These are phyloP conservation scores for Cylindrotheca closterium DNA, from an alignment of 108 stramenopile genomes.

Conservation along the genomic window DNA sequence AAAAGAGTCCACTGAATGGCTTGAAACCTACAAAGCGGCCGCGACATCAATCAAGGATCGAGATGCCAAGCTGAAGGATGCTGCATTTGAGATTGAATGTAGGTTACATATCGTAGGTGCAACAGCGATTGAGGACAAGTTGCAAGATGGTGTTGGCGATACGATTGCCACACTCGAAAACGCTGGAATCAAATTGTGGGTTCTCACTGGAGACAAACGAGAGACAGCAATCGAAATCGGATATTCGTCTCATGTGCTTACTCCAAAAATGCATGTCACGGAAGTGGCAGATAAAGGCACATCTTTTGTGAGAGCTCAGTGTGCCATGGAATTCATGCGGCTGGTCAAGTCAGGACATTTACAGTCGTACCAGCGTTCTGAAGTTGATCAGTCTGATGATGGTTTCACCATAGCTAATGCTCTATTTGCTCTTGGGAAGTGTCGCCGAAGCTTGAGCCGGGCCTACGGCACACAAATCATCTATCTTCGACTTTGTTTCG, in stretches of 20 bases:
- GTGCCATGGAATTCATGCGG: slow-evolving; percentile 85
- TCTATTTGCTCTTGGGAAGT: slow-evolving; percentile 28
- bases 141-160: slow-evolving; percentile 94
- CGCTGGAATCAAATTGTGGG: slow-evolving; percentile 96
- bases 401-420: background rate
- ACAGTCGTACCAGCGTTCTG: slow-evolving; percentile 61
- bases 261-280: slow-evolving; percentile 89
- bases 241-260: slow-evolving; percentile 89
- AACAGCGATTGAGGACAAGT: slow-evolving; percentile 96
- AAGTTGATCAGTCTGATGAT: slow-evolving; percentile 40
- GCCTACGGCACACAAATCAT: slow-evolving; percentile 2
- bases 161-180: slow-evolving; percentile 89
- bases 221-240: slow-evolving; percentile 99
- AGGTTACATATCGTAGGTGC: slow-evolving; percentile 90
- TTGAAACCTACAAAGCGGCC: slow-evolving; percentile 65
- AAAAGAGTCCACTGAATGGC: slow-evolving; percentile 79
- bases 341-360: slow-evolving; percentile 83
- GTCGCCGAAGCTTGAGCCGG: slow-evolving; percentile 9
- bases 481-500: slow-evolving; percentile 5
- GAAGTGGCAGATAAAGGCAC: slow-evolving; percentile 77
- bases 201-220: slow-evolving; percentile 97
- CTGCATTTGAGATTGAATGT: slow-evolving; percentile 80
- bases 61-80: slow-evolving; percentile 65
- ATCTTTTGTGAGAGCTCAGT: slow-evolving; percentile 55
- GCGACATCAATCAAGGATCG: slow-evolving; percentile 78